Base-by-base conservation (phyloP, 352 stramenopile genomes). In the Phytophthora macrochlamydospora region DNA sequence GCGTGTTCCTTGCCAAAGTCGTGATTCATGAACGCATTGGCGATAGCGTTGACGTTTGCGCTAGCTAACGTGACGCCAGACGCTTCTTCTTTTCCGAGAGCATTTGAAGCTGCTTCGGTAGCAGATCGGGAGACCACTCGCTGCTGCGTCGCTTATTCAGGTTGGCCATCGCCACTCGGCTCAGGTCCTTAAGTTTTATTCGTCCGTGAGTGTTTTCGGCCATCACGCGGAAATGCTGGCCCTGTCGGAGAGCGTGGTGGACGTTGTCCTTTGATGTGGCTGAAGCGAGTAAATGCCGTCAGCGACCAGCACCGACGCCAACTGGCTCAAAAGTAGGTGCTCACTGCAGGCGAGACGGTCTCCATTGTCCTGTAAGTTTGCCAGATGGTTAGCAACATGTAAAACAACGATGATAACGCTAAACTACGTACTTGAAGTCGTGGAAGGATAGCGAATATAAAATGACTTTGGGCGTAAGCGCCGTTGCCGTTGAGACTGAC, bases 361-460 rank as follows among this genome's bases (percentile, higher is more conserved):
- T 87, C 83, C 18, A 93, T 62, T 0, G 70, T 53, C 48, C 85
- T 90, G 35, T 38, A 57, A 32, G 5, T 37, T 43, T 42, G 30
- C 7, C 13, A 29, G 18, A 35, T 51, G 29, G 38, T 7, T 12
- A 35, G 2, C 0, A 33, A 50, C 14, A 1, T 13, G 14, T 1
- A 38, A 38, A 28, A 51, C 30, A 37, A 59, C 28, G 38, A 37
- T 33, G 18, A 57, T 38, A 50, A n/a, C 7, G 5, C 13, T 35
- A 18, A 28, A 53, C 4, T 35, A 79, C 80, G 42, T 70, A 92
- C 87, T 79, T 76, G 49, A 94, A 94, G 37, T 92, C 83, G 28
- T 93, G 77, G 42, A 92, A 87, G 32, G 77, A 69, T n/a, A 95
- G 75, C 29, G 87, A 93, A 59, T 95, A 95, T 2, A 95, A 55